phyloP scores from a whole-genome alignment of 179 eudicot species.

The Actinidia arguta region DNA sequence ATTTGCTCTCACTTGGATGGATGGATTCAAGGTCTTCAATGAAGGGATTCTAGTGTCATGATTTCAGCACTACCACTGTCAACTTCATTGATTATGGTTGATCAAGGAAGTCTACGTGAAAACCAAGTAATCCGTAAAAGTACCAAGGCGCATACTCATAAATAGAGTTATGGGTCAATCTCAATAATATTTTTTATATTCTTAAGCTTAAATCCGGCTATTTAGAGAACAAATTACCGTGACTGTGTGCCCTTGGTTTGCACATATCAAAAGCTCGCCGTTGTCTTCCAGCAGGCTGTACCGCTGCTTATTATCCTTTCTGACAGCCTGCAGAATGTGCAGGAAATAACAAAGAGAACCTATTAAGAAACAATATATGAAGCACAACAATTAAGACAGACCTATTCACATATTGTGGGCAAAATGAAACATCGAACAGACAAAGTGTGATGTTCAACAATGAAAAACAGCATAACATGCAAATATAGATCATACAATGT shows the following conservation, averaged over 20 bases:
- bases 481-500: too few species aligned
- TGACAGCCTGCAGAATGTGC: constrained; percentile 67
- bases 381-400: background rate
- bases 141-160: background rate
- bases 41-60: too few species aligned
- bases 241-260: constrained; percentile 95
- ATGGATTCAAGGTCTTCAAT: too few species aligned
- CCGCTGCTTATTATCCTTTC: constrained; percentile 92
- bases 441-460: background rate
- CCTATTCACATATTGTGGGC: background rate
- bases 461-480: too few species aligned
- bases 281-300: constrained; percentile 85
- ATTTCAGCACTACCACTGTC: too few species aligned
- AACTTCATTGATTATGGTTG: too few species aligned
- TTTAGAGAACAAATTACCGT: constrained; percentile 42
- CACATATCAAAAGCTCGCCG: constrained; percentile 89
- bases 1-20: too few species aligned
- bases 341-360: background rate
- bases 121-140: too few species aligned
- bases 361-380: background rate
- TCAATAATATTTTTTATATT: background rate
- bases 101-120: too few species aligned
- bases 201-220: background rate
- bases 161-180: background rate
- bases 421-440: background rate